Evolutionary conservation across 495 filamentous ascomycete genomes (phyloP), one percentile per base, ranked within the genome.

Genomic region (Penicillium verhagenii): DNA sequence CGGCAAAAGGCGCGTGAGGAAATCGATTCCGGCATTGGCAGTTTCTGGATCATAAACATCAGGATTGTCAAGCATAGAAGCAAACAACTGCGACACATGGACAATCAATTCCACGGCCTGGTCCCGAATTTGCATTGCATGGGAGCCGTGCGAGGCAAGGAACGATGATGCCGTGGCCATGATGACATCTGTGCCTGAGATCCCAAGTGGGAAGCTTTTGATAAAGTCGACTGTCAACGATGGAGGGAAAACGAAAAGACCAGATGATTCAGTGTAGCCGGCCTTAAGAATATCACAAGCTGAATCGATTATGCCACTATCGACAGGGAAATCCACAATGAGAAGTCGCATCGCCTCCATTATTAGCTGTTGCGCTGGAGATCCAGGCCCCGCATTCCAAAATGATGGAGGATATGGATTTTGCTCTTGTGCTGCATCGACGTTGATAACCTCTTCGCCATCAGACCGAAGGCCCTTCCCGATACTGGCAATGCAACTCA

Each of bases 141-240:
- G 81, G 16, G 83, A 83, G 14, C 81, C 84, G 37, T 79, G 70
- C 2, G 72, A 77, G 14, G 73, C 74, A 21, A 94, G 77, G 57
- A 96, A 87, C 2, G 85, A 86, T 50, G 85, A 86, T 2, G 90
- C 91, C 9, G 88, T 93, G 20, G 82, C 86, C 46, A 97, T 83
- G 7, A 96, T 79, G 31, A 81, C 81, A 39, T 87, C 86, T 19
- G 91, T 75, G 19, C 87, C 79, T n/a, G 88, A 82, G 21, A 84
- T 89, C 14, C 81, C 77, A 9, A 82, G 68, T 0, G 78, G 77
- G 46, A 86, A 82, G 33, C 78, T 77, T 24, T 82, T 77, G 19
- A 96, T 76, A 70, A 92, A 92, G 38, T 88, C 76, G 20, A 87
- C 85, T 0, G 89, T 85, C 40, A 88, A 73, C 6, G 79, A 74